Evolutionary conservation across 371 early-diverging fungal genomes (phyloP), one percentile per base, ranked within the genome.

Genomic region (Actinomortierella ambigua): DNA sequence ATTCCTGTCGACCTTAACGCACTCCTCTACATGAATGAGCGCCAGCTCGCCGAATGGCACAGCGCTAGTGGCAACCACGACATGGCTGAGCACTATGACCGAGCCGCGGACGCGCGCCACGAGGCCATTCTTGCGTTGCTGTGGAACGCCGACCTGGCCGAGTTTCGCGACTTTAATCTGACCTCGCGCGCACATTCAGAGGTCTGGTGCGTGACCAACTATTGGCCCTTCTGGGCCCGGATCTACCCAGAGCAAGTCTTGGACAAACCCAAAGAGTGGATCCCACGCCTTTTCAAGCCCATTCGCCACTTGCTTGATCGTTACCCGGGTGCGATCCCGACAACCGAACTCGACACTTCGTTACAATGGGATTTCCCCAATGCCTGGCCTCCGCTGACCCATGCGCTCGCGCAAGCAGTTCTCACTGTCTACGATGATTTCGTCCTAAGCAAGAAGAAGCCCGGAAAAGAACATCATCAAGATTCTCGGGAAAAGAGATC

Each of bases 331-430:
- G 89, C 91, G 3, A 68, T 93, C 17, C 92, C 94, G 0, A 82
- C 87, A 1, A 85, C 91, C 58, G 60, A 79, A 24, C 53, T 78
- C 41, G 67, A 84, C 41, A 85, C 86, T 28, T 84, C 84, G 0
- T 78, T 89, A 65, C 95, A 96, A 77, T 96, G 96, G 96, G 96
- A 95, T 65, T 90, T 80, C 57, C 96, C 95, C 1, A 92, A 92
- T 69, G 90, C 84, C 20, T 96, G 95, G 95, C 83, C 86, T 22
- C 86, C 86, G 15, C 75, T 84, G 24, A 75, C 80, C 18, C 83
- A 84, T 61, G 77, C 84, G n/a, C 59, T 85, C 9, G 80, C 88
- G 50, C 77, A 81, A 28, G 88, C 80, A 6, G 76, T 87, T 56
- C 53, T 77, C 4, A 77, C 65, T 27, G 59, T 80, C 2, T 55